Percentiles rank a stretch among this genome's conserved stretches.
These are phyloP conservation scores for Backusella luteola DNA, from an alignment of 192 early-diverging fungal species.

Conservation along the genomic window DNA sequence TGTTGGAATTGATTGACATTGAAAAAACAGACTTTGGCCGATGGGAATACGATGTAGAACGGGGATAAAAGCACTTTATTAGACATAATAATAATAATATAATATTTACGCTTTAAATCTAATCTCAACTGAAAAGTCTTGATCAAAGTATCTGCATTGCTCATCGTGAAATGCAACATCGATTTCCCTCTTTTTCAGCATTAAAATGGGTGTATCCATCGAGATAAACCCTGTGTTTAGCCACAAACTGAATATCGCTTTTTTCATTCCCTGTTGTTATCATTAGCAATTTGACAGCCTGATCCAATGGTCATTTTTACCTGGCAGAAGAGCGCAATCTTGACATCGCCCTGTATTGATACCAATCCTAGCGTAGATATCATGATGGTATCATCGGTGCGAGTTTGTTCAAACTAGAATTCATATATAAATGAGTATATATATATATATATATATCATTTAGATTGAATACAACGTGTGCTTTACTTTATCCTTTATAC, in stretches of 20 bases:
- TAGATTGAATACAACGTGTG: neutral
- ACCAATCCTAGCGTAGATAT: neutral
- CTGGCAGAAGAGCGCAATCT: neutral
- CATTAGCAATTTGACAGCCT: neutral
- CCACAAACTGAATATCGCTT: slow-evolving; percentile 43
- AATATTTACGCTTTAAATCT: neutral
- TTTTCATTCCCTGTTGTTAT: neutral
- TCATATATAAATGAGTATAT: neutral
- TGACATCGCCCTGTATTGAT: neutral
- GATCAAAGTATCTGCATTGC: slow-evolving; percentile 33
- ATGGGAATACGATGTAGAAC: slow-evolving; percentile 54
- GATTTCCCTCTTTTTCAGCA: slow-evolving; percentile 34
- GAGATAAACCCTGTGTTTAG: slow-evolving; percentile 47
- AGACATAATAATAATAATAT: neutral
- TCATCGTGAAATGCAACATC: slow-evolving; percentile 43
- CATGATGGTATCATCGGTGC: neutral
- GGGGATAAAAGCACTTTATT: slow-evolving; percentile 30
- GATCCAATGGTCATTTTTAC: neutral
- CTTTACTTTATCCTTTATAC: neutral
- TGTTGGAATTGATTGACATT: slow-evolving; percentile 46
- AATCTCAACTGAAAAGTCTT: slow-evolving; percentile 24
- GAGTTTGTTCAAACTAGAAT: neutral
- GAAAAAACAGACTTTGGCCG: slow-evolving; percentile 42
- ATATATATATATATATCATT: neutral
- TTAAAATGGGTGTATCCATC: neutral